phyloP scores from a whole-genome alignment of 1,139 yeast species.

The Sugiyamaella sp. region DNA sequence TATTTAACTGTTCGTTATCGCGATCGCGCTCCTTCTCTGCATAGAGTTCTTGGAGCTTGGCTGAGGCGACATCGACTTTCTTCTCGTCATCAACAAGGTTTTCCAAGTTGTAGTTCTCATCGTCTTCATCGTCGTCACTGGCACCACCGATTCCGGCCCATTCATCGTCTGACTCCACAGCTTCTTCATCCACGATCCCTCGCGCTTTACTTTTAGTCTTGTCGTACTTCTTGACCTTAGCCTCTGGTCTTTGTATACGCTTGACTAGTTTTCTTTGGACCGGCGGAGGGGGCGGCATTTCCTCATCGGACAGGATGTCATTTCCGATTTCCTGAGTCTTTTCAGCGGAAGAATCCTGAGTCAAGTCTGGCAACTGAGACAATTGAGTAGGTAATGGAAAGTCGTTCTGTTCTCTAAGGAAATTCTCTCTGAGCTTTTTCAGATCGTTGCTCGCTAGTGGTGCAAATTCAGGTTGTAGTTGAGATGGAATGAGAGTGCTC shows the following conservation, averaged over 20 bases:
- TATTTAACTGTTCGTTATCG: constrained; percentile 73
- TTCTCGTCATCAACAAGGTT: constrained; percentile 77
- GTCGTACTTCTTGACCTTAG: constrained; percentile 37
- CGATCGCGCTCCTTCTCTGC: constrained; percentile 68
- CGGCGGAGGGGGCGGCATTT: background rate
- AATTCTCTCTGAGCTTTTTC: constrained; percentile 16
- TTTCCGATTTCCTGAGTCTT: background rate
- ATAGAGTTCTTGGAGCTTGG: constrained; percentile 60
- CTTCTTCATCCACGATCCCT: constrained; percentile 76
- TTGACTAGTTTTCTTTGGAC: background rate
- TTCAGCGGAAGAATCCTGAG: constrained; percentile 11
- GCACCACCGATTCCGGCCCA: constrained; percentile 89
- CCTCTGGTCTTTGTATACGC: background rate
- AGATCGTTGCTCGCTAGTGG: constrained; percentile 10
- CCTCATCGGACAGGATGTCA: background rate
- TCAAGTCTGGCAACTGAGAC: constrained; percentile 18
- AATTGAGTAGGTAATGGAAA: constrained; percentile 22
- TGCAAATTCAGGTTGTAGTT: background rate
- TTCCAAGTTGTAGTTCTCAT: constrained; percentile 77
- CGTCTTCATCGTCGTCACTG: constrained; percentile 61
- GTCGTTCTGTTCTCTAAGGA: constrained; percentile 16
- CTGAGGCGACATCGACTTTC: constrained; percentile 52
- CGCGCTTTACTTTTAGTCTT: constrained; percentile 56
- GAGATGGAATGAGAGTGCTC: background rate
- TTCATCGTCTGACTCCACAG: constrained; percentile 96